Base-by-base conservation (phyloP, 257 asterid genomes). In the Gardenia jasminoides region DNA sequence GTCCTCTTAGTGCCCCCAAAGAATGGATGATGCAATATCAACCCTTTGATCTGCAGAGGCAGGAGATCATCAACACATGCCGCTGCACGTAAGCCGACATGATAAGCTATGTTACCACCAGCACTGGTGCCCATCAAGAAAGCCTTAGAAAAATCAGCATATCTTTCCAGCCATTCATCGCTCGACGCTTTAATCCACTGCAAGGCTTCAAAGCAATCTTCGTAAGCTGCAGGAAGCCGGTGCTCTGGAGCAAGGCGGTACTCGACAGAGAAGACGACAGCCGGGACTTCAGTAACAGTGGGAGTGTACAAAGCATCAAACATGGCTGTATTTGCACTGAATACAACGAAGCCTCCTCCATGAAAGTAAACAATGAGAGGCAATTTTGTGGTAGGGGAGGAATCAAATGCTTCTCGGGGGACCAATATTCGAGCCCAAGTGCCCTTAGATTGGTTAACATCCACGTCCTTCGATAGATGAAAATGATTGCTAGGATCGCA, bases 1-100 rank as follows among this genome's bases (percentile, higher is more conserved):
- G 86, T 82, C 86, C 93, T 80, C 59, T 84, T 39, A 2, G 33
- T 81, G 73, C 93, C 93, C 28, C 96, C 93, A 54, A 88, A 89
- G 70, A 76, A 91, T 2, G 88, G 80, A 0, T 88, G 89, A 74
- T 88, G 89, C 76, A 89, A 46, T 20, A 91, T 76, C 82, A 91
- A 22, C 69, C 96, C 93, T 71, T 41, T 81, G 80, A 91, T 85
- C 79, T 78, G 56, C 13, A 88, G 24, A 24, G 93, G 90, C 68
- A 10, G 12, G 13, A 81, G 79, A 16, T 75, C 61, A 2, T 76
- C 88, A 16, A 26, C 72, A 7, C 61, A 12, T n/a, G 70, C 71
- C 30, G 86, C 71, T 3, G 78, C 87, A 7, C 87, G 87, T 10
- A 85, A n/a, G 3, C 87, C 92, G 7, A 77, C 80, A 6, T 88